A percentile compares a stretch with the other conserved stretches of the same genome.
Evolutionary conservation across 192 early-diverging fungal genomes (phyloP).

Genomic region (Coemansia sp.): DNA sequence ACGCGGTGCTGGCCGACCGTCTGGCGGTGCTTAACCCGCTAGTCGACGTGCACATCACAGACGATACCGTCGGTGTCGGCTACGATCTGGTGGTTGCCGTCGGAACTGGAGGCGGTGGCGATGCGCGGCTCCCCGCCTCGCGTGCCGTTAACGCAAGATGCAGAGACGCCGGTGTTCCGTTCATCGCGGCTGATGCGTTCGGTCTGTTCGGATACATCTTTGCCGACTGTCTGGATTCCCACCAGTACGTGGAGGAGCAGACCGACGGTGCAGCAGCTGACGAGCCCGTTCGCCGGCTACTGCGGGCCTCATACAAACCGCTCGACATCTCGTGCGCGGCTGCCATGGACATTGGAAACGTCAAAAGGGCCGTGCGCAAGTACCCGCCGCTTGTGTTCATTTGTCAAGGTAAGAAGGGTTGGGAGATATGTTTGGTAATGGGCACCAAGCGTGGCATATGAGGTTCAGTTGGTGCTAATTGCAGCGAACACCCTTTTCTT

Average conservation of each 20-base stretch:
- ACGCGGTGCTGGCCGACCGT: conserved; percentile 59
- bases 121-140: conserved; percentile 1
- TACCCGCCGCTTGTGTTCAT: conserved; percentile 41
- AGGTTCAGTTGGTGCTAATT: neutral
- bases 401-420: conserved; percentile 22
- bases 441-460: neutral
- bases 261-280: neutral
- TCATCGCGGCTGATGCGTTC: conserved; percentile 64
- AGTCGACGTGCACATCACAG: conserved; percentile 75
- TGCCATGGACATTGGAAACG: conserved; percentile 1
- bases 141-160: conserved; percentile 58
- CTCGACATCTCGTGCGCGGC: conserved; percentile 17
- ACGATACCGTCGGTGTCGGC: conserved; percentile 58
- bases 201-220: conserved; percentile 88
- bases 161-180: conserved; percentile 54
- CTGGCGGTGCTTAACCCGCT: conserved; percentile 81
- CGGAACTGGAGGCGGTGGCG: conserved; percentile 26
- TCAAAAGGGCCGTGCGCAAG: conserved; percentile 23
- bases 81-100: conserved; percentile 74
- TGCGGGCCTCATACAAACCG: conserved; percentile 14
- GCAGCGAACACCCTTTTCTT: neutral
- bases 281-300: neutral
- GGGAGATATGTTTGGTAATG: neutral
- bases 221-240: conserved; percentile 59
- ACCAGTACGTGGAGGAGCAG: conserved; percentile 36